Conservation (phyloP, 176 grass and related monocot genomes). For the Panicum miliaceum region DNA sequence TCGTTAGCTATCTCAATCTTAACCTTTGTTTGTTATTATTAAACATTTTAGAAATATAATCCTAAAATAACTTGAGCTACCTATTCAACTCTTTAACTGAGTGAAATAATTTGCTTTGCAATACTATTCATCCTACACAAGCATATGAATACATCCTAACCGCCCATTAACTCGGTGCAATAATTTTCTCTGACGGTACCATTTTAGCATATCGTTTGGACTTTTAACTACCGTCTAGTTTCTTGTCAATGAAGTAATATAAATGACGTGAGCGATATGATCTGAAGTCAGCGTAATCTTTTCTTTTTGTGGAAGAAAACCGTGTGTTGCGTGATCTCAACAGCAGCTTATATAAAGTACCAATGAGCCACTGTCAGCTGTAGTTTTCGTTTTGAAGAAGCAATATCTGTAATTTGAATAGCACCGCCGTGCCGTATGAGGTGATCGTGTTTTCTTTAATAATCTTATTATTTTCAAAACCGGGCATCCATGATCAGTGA, state of each 20-base stretch:
- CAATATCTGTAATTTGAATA: not conserved
- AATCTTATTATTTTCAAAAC: too few relatives aligned
- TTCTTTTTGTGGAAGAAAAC: not conserved
- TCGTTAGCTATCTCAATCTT: not conserved
- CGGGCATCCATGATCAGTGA: too few relatives aligned
- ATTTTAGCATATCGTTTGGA: too few relatives aligned
- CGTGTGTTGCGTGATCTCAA: not conserved
- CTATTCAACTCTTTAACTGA: not conserved
- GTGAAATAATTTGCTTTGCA: not conserved
- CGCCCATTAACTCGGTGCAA: too few relatives aligned
- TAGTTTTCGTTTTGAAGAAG: not conserved
- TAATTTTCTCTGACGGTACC: too few relatives aligned
- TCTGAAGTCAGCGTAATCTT: not conserved
- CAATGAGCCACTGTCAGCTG: not conserved
- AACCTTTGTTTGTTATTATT: not conserved
- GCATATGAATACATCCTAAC: not conserved
- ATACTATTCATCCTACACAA: not conserved
- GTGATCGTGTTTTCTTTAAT: not conserved
- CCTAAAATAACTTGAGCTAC: too few relatives aligned
- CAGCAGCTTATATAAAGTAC: not conserved
- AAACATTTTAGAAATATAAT: too few relatives aligned
- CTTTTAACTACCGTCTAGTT: too few relatives aligned
- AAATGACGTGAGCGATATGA: too few relatives aligned
- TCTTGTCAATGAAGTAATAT: too few relatives aligned
- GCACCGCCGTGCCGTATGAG: constrained; percentile 1